Base-by-base conservation (phyloP, 78 protist species). In the Dictyostelium purpureum region DNA sequence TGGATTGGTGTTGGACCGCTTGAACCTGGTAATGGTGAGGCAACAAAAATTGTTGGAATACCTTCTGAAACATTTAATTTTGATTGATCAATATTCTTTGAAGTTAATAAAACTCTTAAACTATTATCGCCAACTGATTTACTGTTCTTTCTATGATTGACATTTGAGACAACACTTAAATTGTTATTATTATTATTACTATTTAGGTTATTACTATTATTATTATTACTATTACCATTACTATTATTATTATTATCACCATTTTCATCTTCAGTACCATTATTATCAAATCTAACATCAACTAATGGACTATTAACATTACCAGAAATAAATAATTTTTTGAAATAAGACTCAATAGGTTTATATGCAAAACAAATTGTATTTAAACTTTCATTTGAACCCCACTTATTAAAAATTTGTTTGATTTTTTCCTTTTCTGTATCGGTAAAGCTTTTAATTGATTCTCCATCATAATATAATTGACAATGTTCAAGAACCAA, bases 401-500 rank as follows among this genome's bases (percentile, higher is more conserved):
- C 70, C 92, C 92, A 85, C 42, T 85, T 85, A 2, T 38, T 16
- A 33, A 73, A 63, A 49, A 85, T 47, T 59, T 73, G 70, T 70
- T 66, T 47, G 19, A 85, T 45, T 33, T 73, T 70, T 24, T 85
- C 92, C 28, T 73, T 70, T n/a, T 70, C 92, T 43, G n/a, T 24
- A 12, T 73, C 82, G 14, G 35, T 76, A 0, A 85, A 59, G 37
- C 16, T 38, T 33, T 47, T 28, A 26, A 90, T 73, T 14, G 77
- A 67, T 42, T 77, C 88, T 37, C 94, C 94, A 42, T 90, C 94
- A 52, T 78, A 90, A 47, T 90, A 90, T 6, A 52, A 74, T 12
- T 56, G 82, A 56, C 94, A 90, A 33, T 90, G 88, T n/a, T 90
- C 89, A 14, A 90, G n/a, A 14, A 90, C 78, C 21, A 90, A 51